Evolutionary conservation across 805 yeast species (phyloP).

Genomic region (Yamadazyma sp.): DNA sequence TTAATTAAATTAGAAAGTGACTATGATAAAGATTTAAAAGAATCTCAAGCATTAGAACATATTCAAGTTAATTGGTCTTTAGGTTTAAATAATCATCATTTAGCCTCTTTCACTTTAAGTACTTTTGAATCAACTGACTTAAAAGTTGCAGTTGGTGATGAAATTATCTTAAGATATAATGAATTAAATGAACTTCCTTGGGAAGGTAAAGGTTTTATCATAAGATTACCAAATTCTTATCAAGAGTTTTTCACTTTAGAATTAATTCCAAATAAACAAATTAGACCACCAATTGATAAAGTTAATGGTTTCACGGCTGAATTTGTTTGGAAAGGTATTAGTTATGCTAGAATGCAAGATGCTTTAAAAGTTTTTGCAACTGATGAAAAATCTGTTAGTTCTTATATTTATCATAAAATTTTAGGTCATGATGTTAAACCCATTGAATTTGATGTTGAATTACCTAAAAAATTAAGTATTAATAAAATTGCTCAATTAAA

Average conservation of each 20-base stretch:
- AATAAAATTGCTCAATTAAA: slow-evolving; percentile 71
- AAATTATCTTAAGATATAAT: slow-evolving; percentile 61
- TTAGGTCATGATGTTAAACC: slow-evolving; percentile 76
- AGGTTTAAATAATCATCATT: slow-evolving; percentile 60
- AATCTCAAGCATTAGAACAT: slow-evolving; percentile 72
- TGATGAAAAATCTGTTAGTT: slow-evolving; percentile 64
- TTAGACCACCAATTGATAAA: slow-evolving; percentile 59
- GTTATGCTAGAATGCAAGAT: slow-evolving; percentile 79
- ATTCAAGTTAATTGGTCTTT: slow-evolving; percentile 72
- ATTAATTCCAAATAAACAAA: slow-evolving; percentile 38
- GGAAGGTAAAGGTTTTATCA: slow-evolving; percentile 70
- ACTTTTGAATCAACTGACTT: slow-evolving; percentile 63
- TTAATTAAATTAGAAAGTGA: slow-evolving; percentile 79
- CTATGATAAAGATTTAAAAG: slow-evolving; percentile 69
- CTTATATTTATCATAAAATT: slow-evolving; percentile 70
- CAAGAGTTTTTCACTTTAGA: slow-evolving; percentile 74
- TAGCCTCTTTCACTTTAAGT: slow-evolving; percentile 67
- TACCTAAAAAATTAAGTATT: slow-evolving; percentile 62
- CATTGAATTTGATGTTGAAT: slow-evolving; percentile 54
- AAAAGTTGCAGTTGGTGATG: slow-evolving; percentile 83
- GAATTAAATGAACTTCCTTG: slow-evolving; percentile 55
- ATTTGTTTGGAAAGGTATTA: slow-evolving; percentile 84
- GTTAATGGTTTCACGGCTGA: slow-evolving; percentile 75
- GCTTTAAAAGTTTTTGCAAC: slow-evolving; percentile 74
- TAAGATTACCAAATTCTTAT: slow-evolving; percentile 63